Percentiles rank a stretch among this genome's conserved stretches.
These are phyloP conservation scores for Termitomyces sp. DNA, from an alignment of 768 basidiomycete genomes.

Conservation along the genomic window DNA sequence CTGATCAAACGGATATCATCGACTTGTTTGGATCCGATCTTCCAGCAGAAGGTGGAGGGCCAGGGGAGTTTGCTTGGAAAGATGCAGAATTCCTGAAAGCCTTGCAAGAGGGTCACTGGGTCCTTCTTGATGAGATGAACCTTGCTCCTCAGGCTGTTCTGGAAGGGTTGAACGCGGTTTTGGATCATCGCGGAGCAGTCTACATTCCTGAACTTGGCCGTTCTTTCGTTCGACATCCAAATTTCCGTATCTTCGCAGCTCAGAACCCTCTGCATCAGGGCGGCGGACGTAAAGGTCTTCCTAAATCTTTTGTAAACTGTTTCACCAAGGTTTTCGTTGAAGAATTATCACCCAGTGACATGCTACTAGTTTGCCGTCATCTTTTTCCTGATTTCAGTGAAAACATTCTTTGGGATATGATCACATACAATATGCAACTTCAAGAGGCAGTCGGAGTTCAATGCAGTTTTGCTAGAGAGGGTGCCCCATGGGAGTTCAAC, in stretches of 20 bases:
- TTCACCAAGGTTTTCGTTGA: constrained; percentile 97
- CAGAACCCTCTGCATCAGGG: constrained; percentile 97
- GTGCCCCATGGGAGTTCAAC: constrained; percentile 98
- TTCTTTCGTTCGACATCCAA: constrained; percentile 81
- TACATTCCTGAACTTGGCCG: constrained; percentile 93
- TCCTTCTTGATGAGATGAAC: constrained; percentile 98
- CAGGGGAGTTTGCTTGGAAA: constrained; percentile 96
- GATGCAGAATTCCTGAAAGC: constrained; percentile 94
- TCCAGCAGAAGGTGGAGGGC: constrained; percentile 84
- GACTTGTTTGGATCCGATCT: constrained; percentile 96
- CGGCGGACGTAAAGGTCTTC: constrained; percentile 94
- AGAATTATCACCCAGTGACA: constrained; percentile 73
- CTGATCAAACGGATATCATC: constrained; percentile 95
- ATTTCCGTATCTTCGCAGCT: constrained; percentile 96
- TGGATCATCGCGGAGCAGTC: constrained; percentile 93
- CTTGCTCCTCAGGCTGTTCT: constrained; percentile 94
- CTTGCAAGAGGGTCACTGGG: constrained; percentile 95
- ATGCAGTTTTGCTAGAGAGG: constrained; percentile 67
- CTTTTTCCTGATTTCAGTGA: constrained; percentile 60
- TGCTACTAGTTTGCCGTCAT: constrained; percentile 70
- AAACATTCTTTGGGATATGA: constrained; percentile 63
- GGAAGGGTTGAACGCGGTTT: constrained; percentile 92
- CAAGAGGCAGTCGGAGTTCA: constrained; percentile 60
- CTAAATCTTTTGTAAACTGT: constrained; percentile 95
- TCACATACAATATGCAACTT: constrained; percentile 70